Evolutionary conservation across 2,329 filamentous ascomycete genomes (phyloP).

Genomic region (Monosporascus sp.): DNA sequence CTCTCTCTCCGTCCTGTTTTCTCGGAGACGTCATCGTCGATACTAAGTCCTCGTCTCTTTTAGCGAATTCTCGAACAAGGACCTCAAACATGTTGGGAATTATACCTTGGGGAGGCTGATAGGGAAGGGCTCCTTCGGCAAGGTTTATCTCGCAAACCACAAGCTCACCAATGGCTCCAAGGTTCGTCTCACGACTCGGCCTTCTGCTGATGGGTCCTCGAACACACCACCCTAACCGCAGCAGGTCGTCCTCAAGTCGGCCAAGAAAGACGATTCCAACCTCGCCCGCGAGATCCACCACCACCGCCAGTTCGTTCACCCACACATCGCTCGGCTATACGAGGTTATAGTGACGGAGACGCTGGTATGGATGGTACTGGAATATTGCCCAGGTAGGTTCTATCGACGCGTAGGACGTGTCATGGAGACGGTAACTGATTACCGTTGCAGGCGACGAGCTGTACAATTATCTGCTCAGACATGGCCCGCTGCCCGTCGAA

Average conservation of each 20-base stretch:
- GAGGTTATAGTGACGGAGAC: constrained; percentile 96
- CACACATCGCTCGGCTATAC: constrained; percentile 93
- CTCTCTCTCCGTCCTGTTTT: neutral
- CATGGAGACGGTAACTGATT: constrained; percentile 20
- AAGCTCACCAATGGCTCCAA: constrained; percentile 99
- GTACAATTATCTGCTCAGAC: constrained; percentile 87
- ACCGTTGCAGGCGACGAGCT: constrained; percentile 73
- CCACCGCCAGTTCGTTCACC: constrained; percentile 94
- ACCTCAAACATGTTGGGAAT: constrained; percentile 89
- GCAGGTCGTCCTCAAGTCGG: constrained; percentile 96
- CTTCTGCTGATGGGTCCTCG: constrained; percentile 1
- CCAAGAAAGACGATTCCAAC: constrained; percentile 92
- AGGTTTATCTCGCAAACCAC: constrained; percentile 92
- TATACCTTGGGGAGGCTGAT: constrained; percentile 89
- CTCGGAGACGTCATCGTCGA: constrained; percentile 7
- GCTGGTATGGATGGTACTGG: constrained; percentile 91
- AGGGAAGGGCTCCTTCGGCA: constrained; percentile 96
- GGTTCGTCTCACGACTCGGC: constrained; percentile 43
- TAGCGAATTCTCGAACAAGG: constrained; percentile 90
- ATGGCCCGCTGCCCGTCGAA: constrained; percentile 75
- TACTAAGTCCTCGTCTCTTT: neutral
- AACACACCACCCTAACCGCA: constrained; percentile 8
- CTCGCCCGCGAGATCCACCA: constrained; percentile 97
- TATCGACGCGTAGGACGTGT: neutral
- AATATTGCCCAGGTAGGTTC: constrained; percentile 81